Conservation (phyloP, 2,329 filamentous ascomycete species). For the Aureobasidium sp. region DNA sequence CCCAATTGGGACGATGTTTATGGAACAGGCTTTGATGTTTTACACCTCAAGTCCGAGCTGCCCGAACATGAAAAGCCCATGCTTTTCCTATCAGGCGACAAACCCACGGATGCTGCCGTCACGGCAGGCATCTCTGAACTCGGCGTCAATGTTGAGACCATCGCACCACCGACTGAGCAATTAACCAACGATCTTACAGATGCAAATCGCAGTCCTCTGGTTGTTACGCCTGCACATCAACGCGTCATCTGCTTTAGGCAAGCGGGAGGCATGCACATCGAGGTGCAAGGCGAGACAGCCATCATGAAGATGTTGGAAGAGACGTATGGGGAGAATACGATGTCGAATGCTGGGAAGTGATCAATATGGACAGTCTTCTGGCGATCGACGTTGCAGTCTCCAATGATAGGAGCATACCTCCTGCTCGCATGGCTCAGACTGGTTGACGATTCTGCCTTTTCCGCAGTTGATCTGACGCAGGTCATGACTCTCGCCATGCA, state of each 20-base stretch:
- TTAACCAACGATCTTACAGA: constrained; percentile 13
- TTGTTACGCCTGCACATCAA: neutral
- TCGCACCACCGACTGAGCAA: constrained; percentile 13
- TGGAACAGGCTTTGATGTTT: constrained; percentile 72
- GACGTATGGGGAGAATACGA: neutral
- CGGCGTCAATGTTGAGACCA: constrained; percentile 15
- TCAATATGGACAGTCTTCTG: too few relatives aligned
- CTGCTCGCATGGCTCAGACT: too few relatives aligned
- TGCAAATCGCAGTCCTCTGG: constrained; percentile 2
- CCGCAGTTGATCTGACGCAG: too few relatives aligned
- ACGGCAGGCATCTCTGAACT: constrained; percentile 25
- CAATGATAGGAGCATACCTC: too few relatives aligned
- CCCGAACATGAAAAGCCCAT: constrained; percentile 28
- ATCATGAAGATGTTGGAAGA: constrained; percentile 18
- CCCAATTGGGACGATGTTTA: constrained; percentile 73
- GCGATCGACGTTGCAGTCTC: too few relatives aligned
- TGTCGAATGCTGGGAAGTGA: too few relatives aligned
- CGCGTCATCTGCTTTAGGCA: constrained; percentile 27
- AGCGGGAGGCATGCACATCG: constrained; percentile 26
- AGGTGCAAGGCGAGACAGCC: constrained; percentile 20
- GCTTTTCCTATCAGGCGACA: constrained; percentile 29
- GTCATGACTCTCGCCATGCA: too few relatives aligned
- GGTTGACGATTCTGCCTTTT: too few relatives aligned
- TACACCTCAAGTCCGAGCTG: constrained; percentile 44
- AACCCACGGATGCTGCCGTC: constrained; percentile 25